These are phyloP conservation scores for Coriolopsis trogii DNA, from an alignment of 1,284 basidiomycete species.

Conservation along the genomic window DNA sequence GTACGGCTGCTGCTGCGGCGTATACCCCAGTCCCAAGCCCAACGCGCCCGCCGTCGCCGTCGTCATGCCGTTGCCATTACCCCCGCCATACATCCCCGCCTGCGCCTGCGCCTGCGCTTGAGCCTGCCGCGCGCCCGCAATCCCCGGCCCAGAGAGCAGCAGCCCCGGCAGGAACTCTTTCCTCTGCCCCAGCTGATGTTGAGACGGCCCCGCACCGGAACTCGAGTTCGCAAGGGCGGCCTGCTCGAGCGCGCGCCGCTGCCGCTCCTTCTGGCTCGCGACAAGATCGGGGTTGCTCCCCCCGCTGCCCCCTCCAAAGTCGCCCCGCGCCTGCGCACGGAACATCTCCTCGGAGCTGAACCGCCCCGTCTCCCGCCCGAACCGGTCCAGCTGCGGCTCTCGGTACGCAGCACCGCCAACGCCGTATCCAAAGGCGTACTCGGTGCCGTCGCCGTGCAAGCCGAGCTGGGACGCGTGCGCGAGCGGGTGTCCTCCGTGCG, in stretches of 20 bases:
- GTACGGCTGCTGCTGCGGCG: conserved; percentile 2
- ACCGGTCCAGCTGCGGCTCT: conserved; percentile 36
- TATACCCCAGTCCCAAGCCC: background rate
- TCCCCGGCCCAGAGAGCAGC: conserved; percentile 23
- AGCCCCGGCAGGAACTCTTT: no score
- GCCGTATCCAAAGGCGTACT: background rate
- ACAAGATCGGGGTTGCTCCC: conserved; percentile 34
- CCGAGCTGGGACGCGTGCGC: no score
- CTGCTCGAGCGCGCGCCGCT: conserved; percentile 34
- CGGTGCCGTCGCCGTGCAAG: background rate
- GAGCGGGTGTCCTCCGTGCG: no score
- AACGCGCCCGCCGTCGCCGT: background rate
- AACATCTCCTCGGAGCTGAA: conserved; percentile 68
- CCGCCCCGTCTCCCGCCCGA: conserved; percentile 33
- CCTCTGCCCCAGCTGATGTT: no score
- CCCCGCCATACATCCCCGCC: background rate
- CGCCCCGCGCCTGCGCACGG: conserved; percentile 57
- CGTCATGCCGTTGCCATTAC: background rate
- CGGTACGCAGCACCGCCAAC: conserved; percentile 2
- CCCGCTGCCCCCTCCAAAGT: conserved; percentile 39
- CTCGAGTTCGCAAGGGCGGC: no score
- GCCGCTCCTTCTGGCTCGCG: conserved; percentile 34
- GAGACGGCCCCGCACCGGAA: no score
- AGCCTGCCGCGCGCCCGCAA: no score
- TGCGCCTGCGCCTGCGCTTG: no score